phyloP scores from a whole-genome alignment of 345 rosid species.

The Boechera stricta region DNA sequence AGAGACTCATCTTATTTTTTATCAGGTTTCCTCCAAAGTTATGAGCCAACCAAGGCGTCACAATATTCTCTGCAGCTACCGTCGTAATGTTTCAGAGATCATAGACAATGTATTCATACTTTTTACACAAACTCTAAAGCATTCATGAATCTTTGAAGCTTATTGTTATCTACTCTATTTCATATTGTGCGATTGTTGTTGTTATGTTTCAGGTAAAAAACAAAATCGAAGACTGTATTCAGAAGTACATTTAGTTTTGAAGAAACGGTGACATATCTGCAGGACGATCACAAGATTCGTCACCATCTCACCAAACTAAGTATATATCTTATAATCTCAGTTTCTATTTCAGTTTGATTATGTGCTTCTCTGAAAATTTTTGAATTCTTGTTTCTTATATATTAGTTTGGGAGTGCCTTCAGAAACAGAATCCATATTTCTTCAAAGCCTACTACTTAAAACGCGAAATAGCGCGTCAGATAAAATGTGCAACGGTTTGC shows the following conservation, averaged over 20 bases:
- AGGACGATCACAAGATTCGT: neutral
- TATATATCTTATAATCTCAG: neutral
- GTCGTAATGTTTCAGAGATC: neutral
- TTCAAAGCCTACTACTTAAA: neutral
- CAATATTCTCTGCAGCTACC: neutral
- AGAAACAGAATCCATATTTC: neutral
- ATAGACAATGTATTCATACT: neutral
- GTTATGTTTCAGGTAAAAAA: slow-evolving; percentile 12
- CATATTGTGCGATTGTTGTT: neutral
- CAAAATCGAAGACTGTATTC: slow-evolving; percentile 18
- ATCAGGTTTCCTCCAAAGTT: neutral
- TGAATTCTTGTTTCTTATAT: neutral
- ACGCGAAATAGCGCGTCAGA: neutral
- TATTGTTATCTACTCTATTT: neutral
- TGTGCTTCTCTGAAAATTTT: neutral
- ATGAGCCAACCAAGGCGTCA: slow-evolving; percentile 2
- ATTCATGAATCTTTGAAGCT: slow-evolving; percentile 5
- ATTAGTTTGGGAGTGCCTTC: slow-evolving; percentile 39
- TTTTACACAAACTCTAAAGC: neutral
- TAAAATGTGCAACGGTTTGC: neutral
- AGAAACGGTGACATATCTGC: neutral
- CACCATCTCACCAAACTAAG: neutral
- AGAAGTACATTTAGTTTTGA: slow-evolving; percentile 1
- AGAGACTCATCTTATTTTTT: neutral
- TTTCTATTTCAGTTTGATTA: neutral